Evolutionary conservation across 1,284 basidiomycete genomes (phyloP).

Genomic region (Ganoderma boninense): DNA sequence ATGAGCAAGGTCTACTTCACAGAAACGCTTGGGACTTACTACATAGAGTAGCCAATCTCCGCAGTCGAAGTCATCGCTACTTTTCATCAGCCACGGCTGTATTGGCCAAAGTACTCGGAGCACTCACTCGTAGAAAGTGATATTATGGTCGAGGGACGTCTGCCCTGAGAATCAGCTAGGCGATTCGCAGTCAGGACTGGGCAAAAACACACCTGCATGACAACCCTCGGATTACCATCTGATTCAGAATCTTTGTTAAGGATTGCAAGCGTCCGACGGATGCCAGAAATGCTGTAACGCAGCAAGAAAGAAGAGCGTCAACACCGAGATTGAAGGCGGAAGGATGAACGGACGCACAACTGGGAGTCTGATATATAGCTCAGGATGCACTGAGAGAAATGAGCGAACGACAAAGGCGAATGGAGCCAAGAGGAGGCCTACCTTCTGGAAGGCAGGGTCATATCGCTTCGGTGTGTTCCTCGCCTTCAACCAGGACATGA

Average conservation of each 20-base stretch:
- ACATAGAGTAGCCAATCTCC: slow-evolving; percentile 86
- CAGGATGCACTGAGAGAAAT: slow-evolving; percentile 73
- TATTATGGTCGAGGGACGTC: slow-evolving; percentile 88
- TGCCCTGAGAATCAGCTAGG: slow-evolving; percentile 39
- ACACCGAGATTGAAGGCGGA: neutral
- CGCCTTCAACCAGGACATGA: slow-evolving; percentile 87
- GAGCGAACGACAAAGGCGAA: neutral
- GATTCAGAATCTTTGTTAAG: slow-evolving; percentile 42
- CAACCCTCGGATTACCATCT: slow-evolving; percentile 52
- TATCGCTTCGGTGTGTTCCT: slow-evolving; percentile 68
- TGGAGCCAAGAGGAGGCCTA: slow-evolving; percentile 40
- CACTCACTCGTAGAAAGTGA: slow-evolving; percentile 82
- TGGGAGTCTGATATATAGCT: slow-evolving; percentile 87
- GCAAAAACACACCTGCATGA: slow-evolving; percentile 69
- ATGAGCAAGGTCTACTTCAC: slow-evolving; percentile 8
- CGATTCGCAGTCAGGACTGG: neutral
- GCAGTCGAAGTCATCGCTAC: slow-evolving; percentile 78
- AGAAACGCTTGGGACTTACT: slow-evolving; percentile 49
- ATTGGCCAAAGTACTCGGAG: too few species aligned
- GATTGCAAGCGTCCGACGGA: slow-evolving; percentile 50
- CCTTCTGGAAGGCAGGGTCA: slow-evolving; percentile 83
- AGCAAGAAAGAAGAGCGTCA: slow-evolving; percentile 4
- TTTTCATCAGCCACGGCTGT: slow-evolving; percentile 1
- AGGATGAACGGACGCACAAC: slow-evolving; percentile 60
- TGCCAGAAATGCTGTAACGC: slow-evolving; percentile 62